These are phyloP conservation scores for Dissophora globulifera DNA, from an alignment of 192 early-diverging fungal genomes.

Conservation along the genomic window DNA sequence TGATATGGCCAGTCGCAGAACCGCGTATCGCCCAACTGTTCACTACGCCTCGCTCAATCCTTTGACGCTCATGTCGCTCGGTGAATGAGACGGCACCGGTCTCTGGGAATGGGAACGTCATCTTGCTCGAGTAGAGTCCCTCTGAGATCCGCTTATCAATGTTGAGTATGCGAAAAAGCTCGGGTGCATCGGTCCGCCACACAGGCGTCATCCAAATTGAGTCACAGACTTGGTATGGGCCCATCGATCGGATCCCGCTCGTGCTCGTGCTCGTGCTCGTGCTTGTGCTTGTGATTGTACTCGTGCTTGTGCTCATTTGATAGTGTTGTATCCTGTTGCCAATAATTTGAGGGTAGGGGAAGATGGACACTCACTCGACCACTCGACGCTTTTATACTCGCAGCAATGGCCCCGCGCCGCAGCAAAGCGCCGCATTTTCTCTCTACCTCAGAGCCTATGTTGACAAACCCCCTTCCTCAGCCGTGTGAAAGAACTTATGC, in stretches of 20 bases:
- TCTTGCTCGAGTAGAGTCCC: conserved; percentile 22
- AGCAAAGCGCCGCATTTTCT: too few relatives aligned
- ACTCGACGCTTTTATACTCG: too few relatives aligned
- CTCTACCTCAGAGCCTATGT: too few relatives aligned
- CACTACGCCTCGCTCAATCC: not conserved
- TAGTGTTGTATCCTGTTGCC: too few relatives aligned
- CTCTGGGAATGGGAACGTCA: conserved; percentile 24
- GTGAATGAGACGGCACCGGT: conserved; percentile 11
- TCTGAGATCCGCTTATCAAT: conserved; percentile 20
- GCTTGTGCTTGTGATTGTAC: too few relatives aligned
- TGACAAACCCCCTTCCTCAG: too few relatives aligned
- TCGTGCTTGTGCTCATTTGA: too few relatives aligned
- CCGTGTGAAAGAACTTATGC: too few relatives aligned
- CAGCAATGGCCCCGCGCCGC: too few relatives aligned
- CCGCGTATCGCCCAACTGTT: conserved; percentile 28
- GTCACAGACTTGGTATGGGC: conserved; percentile 13
- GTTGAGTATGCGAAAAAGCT: conserved; percentile 28
- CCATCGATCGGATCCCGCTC: conserved; percentile 13
- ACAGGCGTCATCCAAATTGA: conserved; percentile 25
- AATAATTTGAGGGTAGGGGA: too few relatives aligned
- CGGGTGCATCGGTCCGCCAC: conserved; percentile 3
- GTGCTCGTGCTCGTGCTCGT: not conserved
- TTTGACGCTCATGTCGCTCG: not conserved
- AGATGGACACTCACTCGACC: too few relatives aligned
- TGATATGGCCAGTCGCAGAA: conserved; percentile 11